Conservation (phyloP, 106 monocot genomes). For the Dendrobium officinale region DNA sequence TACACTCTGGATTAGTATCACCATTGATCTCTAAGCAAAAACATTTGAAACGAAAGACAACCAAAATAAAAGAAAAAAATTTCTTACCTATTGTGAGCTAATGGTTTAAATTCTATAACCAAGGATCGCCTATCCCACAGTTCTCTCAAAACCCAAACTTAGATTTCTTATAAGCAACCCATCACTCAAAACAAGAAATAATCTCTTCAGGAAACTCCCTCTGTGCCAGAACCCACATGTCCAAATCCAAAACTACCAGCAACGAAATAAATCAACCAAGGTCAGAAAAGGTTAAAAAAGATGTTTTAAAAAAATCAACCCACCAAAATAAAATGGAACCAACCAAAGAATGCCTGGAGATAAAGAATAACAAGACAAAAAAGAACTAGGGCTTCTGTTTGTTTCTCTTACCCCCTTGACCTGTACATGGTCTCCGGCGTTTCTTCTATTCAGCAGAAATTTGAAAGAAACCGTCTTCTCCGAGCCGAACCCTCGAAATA, state of each 20-base stretch:
- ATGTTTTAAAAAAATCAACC: background rate
- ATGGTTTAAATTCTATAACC: background rate
- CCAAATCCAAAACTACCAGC: background rate
- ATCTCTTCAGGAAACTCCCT: background rate
- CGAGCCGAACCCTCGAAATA: background rate
- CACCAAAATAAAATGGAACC: background rate
- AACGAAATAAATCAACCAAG: background rate
- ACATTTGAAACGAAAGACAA: background rate
- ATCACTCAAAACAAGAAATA: background rate
- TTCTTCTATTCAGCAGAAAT: background rate
- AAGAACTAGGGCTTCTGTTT: background rate
- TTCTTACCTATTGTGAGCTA: background rate
- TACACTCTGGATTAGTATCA: background rate
- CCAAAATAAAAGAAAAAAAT: background rate
- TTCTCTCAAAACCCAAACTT: background rate
- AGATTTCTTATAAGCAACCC: background rate
- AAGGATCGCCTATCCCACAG: background rate
- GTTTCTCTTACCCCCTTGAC: slow-evolving; percentile 2
- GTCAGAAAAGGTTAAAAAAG: background rate
- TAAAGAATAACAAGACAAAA: background rate
- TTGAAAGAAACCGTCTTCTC: background rate
- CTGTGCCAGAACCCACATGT: background rate
- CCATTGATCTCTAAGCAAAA: background rate
- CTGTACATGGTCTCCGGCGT: background rate
- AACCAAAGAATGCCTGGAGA: background rate